Evolutionary conservation across 2,329 filamentous ascomycete species (phyloP).

Genomic region (Epichloe uncinata): DNA sequence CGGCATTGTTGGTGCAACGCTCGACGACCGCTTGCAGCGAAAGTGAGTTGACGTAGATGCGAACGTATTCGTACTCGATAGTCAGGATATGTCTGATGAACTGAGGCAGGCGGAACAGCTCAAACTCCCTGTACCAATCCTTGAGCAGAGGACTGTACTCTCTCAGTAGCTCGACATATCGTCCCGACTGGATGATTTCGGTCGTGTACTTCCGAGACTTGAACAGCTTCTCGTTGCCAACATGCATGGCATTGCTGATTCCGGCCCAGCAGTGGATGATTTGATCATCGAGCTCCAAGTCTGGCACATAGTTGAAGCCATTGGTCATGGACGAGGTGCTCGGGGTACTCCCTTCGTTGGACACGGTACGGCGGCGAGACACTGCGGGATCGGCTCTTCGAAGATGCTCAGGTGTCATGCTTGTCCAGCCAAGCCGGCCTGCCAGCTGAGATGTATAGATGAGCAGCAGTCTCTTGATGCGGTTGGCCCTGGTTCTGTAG

Average conservation of each 20-base stretch:
- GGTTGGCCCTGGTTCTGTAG: constrained; percentile 63
- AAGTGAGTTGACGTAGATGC: constrained; percentile 88
- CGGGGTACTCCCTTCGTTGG: constrained; percentile 44
- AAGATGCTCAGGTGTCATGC: constrained; percentile 69
- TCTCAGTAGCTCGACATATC: constrained; percentile 68
- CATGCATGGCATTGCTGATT: constrained; percentile 84
- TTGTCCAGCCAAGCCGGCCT: constrained; percentile 81
- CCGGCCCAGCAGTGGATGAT: constrained; percentile 85
- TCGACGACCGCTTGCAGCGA: constrained; percentile 92
- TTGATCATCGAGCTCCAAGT: constrained; percentile 53
- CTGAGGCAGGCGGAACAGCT: constrained; percentile 55
- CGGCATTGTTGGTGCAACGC: constrained; percentile 67
- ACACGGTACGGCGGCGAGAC: constrained; percentile 33
- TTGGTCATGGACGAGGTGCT: constrained; percentile 45
- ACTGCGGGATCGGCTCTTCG: constrained; percentile 45
- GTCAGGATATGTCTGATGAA: constrained; percentile 64
- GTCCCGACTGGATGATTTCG: constrained; percentile 73
- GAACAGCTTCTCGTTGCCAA: constrained; percentile 81
- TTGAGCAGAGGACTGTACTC: constrained; percentile 67
- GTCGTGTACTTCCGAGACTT: constrained; percentile 77
- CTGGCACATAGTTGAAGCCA: constrained; percentile 52
- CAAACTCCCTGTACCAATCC: constrained; percentile 72
- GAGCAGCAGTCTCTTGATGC: constrained; percentile 74
- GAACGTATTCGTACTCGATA: constrained; percentile 92
- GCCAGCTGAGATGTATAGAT: constrained; percentile 93